Percentiles rank a stretch among this genome's conserved stretches.
phyloP scores from a whole-genome alignment of 1,284 basidiomycete genomes.

The Gymnopus androsaceus region DNA sequence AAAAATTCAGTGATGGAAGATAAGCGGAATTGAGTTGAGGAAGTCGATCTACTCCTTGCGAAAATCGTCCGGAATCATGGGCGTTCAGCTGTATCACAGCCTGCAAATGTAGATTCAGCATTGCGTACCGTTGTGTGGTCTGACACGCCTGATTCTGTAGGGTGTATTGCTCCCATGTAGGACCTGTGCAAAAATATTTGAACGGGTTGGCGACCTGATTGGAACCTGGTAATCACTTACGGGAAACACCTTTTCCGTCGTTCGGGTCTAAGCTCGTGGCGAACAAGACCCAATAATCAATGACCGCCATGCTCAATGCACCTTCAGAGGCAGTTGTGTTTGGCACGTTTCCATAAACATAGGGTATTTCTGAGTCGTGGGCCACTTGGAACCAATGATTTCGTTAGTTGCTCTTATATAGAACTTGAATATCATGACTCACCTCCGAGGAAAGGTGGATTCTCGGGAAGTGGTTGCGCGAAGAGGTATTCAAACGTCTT shows the following conservation, averaged over 20 bases:
- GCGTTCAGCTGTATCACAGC: slow-evolving; percentile 41
- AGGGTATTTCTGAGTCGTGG: slow-evolving; percentile 43
- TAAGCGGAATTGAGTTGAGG: slow-evolving; percentile 33
- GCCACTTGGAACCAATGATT: slow-evolving; percentile 28
- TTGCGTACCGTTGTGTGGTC: background rate
- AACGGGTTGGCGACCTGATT: background rate
- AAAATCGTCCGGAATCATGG: slow-evolving; percentile 39
- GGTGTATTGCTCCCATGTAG: slow-evolving; percentile 38
- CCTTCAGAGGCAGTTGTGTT: slow-evolving; percentile 28
- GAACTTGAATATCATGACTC: background rate
- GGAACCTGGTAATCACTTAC: slow-evolving; percentile 24
- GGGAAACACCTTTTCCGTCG: slow-evolving; percentile 41
- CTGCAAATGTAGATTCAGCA: slow-evolving; percentile 21
- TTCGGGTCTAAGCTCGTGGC: slow-evolving; percentile 50
- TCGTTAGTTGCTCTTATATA: background rate
- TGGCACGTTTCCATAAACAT: slow-evolving; percentile 36
- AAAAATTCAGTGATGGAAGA: slow-evolving; percentile 26
- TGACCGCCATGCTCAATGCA: slow-evolving; percentile 41
- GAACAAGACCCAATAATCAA: slow-evolving; percentile 57
- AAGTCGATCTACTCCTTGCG: slow-evolving; percentile 38
- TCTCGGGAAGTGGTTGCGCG: slow-evolving; percentile 39
- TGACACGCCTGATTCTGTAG: slow-evolving; percentile 28
- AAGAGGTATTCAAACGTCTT: slow-evolving; percentile 51
- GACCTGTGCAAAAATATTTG: slow-evolving; percentile 28
- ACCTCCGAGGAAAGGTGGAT: slow-evolving; percentile 35